Evolutionary conservation across 2,329 filamentous ascomycete genomes (phyloP).

Genomic region (Penicillium paneum): DNA sequence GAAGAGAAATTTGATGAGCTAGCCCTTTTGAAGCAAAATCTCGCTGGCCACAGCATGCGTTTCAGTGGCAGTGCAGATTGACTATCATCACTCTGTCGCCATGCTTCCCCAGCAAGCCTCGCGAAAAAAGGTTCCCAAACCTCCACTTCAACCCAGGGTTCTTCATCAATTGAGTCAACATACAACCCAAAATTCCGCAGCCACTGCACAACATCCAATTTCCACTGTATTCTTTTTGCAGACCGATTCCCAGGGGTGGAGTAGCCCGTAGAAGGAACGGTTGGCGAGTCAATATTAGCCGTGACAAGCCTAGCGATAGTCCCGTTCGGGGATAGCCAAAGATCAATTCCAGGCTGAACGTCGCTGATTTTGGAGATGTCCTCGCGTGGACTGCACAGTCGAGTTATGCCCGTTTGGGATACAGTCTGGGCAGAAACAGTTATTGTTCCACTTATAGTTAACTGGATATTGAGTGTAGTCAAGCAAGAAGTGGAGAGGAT

Average conservation of each 20-base stretch:
- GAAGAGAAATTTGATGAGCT: constrained; percentile 19
- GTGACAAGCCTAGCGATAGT: constrained; percentile 36
- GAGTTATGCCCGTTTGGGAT: constrained; percentile 36
- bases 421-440: constrained; percentile 38
- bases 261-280: constrained; percentile 21
- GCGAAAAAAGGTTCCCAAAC: constrained; percentile 41
- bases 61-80: constrained; percentile 35
- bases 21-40: constrained; percentile 41
- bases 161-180: constrained; percentile 29
- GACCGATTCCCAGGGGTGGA: constrained; percentile 11
- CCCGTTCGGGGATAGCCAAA: constrained; percentile 43
- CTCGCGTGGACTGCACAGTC: constrained; percentile 27
- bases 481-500: constrained; percentile 28
- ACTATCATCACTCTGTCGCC: constrained; percentile 27
- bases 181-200: constrained; percentile 37
- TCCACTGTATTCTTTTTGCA: constrained; percentile 34
- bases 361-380: constrained; percentile 16
- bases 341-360: constrained; percentile 29
- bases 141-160: constrained; percentile 43
- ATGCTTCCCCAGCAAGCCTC: constrained; percentile 34
- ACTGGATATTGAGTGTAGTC: constrained; percentile 38
- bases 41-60: constrained; percentile 46
- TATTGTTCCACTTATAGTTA: constrained; percentile 37
- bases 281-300: constrained; percentile 21
- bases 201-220: constrained; percentile 37